Evolutionary conservation across 345 rosid genomes (phyloP), one percentile per base, ranked within the genome.

Genomic region (Euphorbia pulcherrima): DNA sequence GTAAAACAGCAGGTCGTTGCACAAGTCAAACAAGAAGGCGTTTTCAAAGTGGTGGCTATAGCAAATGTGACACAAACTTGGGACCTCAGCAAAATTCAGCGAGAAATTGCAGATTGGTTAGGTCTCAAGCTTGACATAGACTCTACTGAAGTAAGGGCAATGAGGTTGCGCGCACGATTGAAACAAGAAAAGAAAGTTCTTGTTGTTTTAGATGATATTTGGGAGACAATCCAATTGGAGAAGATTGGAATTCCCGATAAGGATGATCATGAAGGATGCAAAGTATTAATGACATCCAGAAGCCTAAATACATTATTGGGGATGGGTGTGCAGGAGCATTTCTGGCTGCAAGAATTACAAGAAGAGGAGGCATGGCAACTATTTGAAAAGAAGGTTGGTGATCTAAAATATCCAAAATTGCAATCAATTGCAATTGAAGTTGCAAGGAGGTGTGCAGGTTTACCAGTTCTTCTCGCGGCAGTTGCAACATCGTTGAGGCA

Each of bases 201-300:
- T 39, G n/a, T 70, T 0, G 30, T 70, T 40, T 62, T 70, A 0
- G 74, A 70, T 54, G 62, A 70, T 20, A 18, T 70, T 48, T 72
- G 64, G 65, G 35, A 9, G 12, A 47, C 9, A 1, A 29, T 65
- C 11, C 20, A 56, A 1, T 41, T 65, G 2, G 39, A 72, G 24
- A 59, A 30, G 12, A 14, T 71, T 10, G 69, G 64, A 40, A 48
- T 71, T 29, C 63, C 58, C 20, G 20, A 0, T 21, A 28, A 24
- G 2, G 26, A 33, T 54, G 48, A 50, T 30, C 10, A 48, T 27
- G 7, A 12, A 18, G 64, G 44, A 47, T 71, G 74, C 44, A 71
- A 71, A 23, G 41, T 71, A 26, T 14, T 71, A 35, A 58, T 72
- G 65, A 59, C 61, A 1, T 72, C 75, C 1, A 65, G 69, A 23